A percentile compares a stretch with the other conserved stretches of the same genome.
These are phyloP conservation scores for Corymbia calophylla DNA, from an alignment of 441 rosid genomes.

Conservation along the genomic window DNA sequence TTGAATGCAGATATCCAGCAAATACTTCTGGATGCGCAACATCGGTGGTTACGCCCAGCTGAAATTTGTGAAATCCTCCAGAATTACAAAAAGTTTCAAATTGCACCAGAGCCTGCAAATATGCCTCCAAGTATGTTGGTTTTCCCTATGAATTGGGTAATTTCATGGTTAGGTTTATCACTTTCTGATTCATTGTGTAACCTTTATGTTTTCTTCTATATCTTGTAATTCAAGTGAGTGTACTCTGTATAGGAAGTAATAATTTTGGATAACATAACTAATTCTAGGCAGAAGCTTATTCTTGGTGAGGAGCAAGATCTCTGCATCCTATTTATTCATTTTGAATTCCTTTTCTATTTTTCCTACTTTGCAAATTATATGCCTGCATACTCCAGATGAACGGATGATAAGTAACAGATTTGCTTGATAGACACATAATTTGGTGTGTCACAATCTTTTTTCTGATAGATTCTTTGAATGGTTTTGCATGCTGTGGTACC, in stretches of 20 bases:
- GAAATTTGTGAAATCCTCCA: conserved; percentile 89
- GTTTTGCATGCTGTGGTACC: not conserved
- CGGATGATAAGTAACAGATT: not conserved
- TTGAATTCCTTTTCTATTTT: not conserved
- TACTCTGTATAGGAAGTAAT: not conserved
- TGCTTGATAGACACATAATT: not conserved
- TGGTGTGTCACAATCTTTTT: not conserved
- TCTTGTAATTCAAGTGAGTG: not conserved
- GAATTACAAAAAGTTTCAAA: conserved; percentile 46
- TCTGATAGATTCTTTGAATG: not conserved
- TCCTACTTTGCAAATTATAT: not conserved
- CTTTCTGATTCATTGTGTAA: not conserved
- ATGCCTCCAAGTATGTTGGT: conserved; percentile 57
- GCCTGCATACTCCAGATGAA: not conserved
- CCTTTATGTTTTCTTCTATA: not conserved
- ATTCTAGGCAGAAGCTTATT: not conserved
- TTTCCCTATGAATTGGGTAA: not conserved
- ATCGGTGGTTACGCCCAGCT: conserved; percentile 91
- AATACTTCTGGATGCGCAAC: conserved; percentile 67
- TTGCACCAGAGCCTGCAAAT: conserved; percentile 72
- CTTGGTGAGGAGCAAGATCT: not conserved
- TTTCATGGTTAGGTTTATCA: not conserved
- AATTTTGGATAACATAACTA: not conserved
- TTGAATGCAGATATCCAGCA: conserved; percentile 64
- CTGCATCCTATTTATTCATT: not conserved